These are phyloP conservation scores for Peniophora sp. DNA, from an alignment of 1,284 basidiomycete genomes.

Conservation along the genomic window DNA sequence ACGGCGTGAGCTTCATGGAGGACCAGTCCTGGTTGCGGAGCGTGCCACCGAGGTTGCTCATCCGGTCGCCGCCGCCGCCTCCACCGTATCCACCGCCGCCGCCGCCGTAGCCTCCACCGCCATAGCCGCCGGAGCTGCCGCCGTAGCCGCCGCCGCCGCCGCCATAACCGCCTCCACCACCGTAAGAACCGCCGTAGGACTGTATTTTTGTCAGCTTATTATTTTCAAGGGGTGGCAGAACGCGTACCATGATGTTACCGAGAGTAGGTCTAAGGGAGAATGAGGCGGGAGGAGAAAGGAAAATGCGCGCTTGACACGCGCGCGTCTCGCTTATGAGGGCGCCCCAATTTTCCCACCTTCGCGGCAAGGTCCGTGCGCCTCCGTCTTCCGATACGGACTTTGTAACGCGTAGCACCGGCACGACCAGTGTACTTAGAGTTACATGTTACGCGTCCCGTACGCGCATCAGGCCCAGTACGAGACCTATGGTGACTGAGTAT, in stretches of 20 bases:
- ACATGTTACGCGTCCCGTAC: too few species aligned
- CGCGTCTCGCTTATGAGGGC: background rate
- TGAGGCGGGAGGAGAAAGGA: background rate
- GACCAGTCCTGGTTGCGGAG: constrained; percentile 86
- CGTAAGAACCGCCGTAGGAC: constrained; percentile 23
- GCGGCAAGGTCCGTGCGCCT: too few species aligned
- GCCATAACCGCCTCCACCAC: constrained; percentile 22
- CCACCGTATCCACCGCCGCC: constrained; percentile 50
- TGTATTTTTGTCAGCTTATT: constrained; percentile 9
- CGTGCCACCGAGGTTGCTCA: constrained; percentile 79
- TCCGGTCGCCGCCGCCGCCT: constrained; percentile 61
- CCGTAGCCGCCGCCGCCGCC: constrained; percentile 19
- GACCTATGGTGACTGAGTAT: too few species aligned
- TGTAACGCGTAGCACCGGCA: too few species aligned
- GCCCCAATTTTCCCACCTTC: too few species aligned
- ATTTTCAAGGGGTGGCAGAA: constrained; percentile 1
- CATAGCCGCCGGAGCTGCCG: constrained; percentile 17
- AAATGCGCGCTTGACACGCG: background rate
- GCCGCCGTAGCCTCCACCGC: constrained; percentile 36
- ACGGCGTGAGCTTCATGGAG: constrained; percentile 65
- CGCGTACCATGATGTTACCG: constrained; percentile 8
- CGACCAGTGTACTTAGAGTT: too few species aligned
- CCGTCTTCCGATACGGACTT: too few species aligned
- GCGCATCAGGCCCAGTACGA: too few species aligned
- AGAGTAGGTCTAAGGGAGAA: background rate